Base-by-base conservation (phyloP, 768 basidiomycete species). In the Nidularia sp. region DNA sequence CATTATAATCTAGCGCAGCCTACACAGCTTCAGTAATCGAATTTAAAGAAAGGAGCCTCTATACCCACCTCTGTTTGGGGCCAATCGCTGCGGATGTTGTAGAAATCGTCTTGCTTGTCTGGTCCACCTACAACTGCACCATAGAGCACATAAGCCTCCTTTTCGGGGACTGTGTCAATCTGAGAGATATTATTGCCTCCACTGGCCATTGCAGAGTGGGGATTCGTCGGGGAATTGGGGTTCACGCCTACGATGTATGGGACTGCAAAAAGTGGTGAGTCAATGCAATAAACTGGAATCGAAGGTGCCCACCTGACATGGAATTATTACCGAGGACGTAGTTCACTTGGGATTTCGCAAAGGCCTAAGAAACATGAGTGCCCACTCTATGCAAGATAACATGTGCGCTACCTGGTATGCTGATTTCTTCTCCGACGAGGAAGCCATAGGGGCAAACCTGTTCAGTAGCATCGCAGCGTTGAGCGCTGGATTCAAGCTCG, bases 91-190 rank as follows among this genome's bases (percentile, higher is more conserved):
- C 95, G 83, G 54, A 93, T 85, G 61, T 97, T 89, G 64, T 79
- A 95, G 70, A 80, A 97, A 25, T 76, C 74, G 63, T 90, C 94
- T 25, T 79, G 73, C 53, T 72, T 74, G 60, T 90, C 82, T 0
- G 94, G 94, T 32, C 94, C 95, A 43, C 95, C 95, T 10, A 96
- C 79, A 29, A 94, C 81, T 22, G 86, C 93, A 32, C 94, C 94
- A 61, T 93, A 95, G 6, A 97, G 68, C 1, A 90, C 76, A 64
- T 93, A 82, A 0, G 86, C 81, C 64, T 90, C 87, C 53, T 83
- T 69, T 7, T 70, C 71, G 1, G 93, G 94, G 45, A 76, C 77
- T 2, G 83, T 88, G 64, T 94, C 80, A 51, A 95, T 86, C 32
- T 80, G 66, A 36, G 61, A 68, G 57, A 89, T 79, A 59, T 92